A percentile compares a stretch with the other conserved stretches of the same genome.
phyloP scores from a whole-genome alignment of 192 early-diverging fungal species.

The Dissophora globulifera region DNA sequence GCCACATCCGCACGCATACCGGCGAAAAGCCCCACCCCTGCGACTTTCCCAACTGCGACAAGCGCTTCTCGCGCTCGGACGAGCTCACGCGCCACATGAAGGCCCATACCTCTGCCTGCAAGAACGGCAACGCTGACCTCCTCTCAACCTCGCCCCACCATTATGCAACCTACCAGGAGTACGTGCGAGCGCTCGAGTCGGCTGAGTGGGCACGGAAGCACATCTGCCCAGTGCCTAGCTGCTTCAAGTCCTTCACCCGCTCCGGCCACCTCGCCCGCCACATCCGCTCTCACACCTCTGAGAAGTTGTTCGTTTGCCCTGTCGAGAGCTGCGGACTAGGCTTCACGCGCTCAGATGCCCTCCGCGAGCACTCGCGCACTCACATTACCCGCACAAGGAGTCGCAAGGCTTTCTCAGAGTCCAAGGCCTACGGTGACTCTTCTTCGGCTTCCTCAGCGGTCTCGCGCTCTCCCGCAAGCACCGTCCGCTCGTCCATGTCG shows the following conservation, averaged over 20 bases:
- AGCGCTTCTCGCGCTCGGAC: constrained; percentile 81
- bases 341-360: constrained; percentile 82
- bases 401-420: constrained; percentile 28
- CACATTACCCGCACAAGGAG: constrained; percentile 60
- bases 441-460: constrained; percentile 15
- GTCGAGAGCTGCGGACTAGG: constrained; percentile 69
- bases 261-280: constrained; percentile 54
- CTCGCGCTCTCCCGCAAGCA: constrained; percentile 34
- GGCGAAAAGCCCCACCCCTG: constrained; percentile 86
- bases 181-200: constrained; percentile 43
- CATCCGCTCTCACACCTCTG: constrained; percentile 49
- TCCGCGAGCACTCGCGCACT: constrained; percentile 78
- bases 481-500: constrained; percentile 41
- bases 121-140: constrained; percentile 68
- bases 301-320: constrained; percentile 51
- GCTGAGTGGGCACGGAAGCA: constrained; percentile 53
- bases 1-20: constrained; percentile 85
- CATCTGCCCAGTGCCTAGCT: constrained; percentile 53
- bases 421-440: background rate
- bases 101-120: constrained; percentile 65
- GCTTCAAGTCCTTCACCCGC: constrained; percentile 54
- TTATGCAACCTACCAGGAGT: constrained; percentile 51
- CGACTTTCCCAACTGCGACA: constrained; percentile 79
- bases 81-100: constrained; percentile 82
- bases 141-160: constrained; percentile 60